These are phyloP conservation scores for Ulvella scutata DNA, from an alignment of 139 green algal genomes.

Conservation along the genomic window DNA sequence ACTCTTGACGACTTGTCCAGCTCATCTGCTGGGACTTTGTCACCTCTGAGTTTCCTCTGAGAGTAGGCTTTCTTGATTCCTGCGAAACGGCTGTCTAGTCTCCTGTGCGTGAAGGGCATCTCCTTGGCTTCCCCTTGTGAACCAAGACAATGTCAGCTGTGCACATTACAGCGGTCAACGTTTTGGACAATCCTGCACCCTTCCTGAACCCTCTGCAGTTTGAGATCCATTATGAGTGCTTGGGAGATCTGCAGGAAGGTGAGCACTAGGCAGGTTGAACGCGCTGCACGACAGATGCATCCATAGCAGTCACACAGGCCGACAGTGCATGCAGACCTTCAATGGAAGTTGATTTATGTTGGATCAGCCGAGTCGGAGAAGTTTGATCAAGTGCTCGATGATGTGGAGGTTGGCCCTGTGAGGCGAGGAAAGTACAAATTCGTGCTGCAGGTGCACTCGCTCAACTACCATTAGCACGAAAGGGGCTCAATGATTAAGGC, in stretches of 20 bases:
- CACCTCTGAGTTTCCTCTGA: too few species aligned
- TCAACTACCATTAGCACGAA: background rate
- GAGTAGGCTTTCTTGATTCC: too few species aligned
- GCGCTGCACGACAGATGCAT: background rate
- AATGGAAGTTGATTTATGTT: conserved; percentile 94
- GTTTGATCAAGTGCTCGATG: conserved; percentile 88
- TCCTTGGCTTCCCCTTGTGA: too few species aligned
- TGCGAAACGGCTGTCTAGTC: too few species aligned
- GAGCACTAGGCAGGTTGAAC: background rate
- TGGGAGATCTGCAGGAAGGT: conserved; percentile 56
- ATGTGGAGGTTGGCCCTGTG: conserved; percentile 84
- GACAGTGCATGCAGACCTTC: conserved; percentile 61
- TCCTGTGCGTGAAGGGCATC: too few species aligned
- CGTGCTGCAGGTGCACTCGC: conserved; percentile 41
- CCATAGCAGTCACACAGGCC: too few species aligned
- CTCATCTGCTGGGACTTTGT: too few species aligned
- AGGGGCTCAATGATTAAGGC: too few species aligned
- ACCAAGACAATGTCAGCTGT: conserved; percentile 91
- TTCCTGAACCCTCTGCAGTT: conserved; percentile 78
- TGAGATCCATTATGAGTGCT: conserved; percentile 92
- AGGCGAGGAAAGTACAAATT: conserved; percentile 77
- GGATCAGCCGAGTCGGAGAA: conserved; percentile 81
- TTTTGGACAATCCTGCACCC: conserved; percentile 70
- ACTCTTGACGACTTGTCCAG: too few species aligned
- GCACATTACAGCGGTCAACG: conserved; percentile 63